These are phyloP conservation scores for Xylaria sp. DNA, from an alignment of 2,329 filamentous ascomycete species.

Conservation along the genomic window DNA sequence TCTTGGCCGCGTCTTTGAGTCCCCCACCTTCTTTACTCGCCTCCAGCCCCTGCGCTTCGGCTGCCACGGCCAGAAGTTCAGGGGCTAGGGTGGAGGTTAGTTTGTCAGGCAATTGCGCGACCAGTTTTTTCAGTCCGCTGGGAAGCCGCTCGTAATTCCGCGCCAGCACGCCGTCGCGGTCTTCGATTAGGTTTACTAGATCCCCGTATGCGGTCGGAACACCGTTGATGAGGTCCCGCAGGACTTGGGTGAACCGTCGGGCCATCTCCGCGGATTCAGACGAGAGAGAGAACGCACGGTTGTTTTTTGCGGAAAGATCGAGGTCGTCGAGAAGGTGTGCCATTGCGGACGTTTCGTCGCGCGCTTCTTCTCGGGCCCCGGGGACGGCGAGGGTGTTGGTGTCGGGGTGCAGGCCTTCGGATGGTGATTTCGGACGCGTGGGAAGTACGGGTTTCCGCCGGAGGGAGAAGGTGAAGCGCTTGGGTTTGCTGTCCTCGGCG, in stretches of 20 bases:
- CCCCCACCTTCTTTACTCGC: constrained; percentile 53
- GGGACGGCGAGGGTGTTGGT: constrained; percentile 27
- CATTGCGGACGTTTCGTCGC: constrained; percentile 74
- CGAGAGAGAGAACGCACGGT: constrained; percentile 85
- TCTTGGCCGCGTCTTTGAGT: constrained; percentile 69
- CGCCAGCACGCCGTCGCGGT: constrained; percentile 68
- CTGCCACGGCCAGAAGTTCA: constrained; percentile 81
- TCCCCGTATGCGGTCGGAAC: constrained; percentile 94
- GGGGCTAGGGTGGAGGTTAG: constrained; percentile 80
- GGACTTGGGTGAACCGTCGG: constrained; percentile 84
- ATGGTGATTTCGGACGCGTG: background rate
- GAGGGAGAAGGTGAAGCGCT: constrained; percentile 53
- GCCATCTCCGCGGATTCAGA: constrained; percentile 84
- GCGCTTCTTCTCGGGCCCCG: constrained; percentile 53
- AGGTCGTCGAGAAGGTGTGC: constrained; percentile 82
- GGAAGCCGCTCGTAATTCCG: constrained; percentile 75
- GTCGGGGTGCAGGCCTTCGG: background rate
- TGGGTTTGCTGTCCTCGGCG: constrained; percentile 39
- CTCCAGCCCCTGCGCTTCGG: constrained; percentile 74
- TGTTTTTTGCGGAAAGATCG: constrained; percentile 84
- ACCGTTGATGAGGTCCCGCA: constrained; percentile 92
- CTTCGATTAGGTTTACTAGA: constrained; percentile 71
- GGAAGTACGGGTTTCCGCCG: constrained; percentile 39
- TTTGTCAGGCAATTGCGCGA: constrained; percentile 85
- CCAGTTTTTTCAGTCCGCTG: constrained; percentile 82